A percentile compares a stretch with the other conserved stretches of the same genome.
Evolutionary conservation across 805 yeast genomes (phyloP).

Genomic region (Pichia membranifaciens): DNA sequence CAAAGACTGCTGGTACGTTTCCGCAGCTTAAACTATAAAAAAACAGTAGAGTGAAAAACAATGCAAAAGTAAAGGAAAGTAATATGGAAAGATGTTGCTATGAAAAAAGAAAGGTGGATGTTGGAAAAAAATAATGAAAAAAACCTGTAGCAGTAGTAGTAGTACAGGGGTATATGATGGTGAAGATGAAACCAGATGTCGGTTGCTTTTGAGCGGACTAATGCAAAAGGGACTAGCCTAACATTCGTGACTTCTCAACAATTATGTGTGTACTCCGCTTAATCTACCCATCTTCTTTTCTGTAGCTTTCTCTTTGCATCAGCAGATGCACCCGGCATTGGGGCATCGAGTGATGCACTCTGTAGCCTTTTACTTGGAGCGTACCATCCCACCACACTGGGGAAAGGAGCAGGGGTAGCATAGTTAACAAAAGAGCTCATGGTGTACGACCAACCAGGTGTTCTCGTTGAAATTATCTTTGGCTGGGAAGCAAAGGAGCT

Average conservation of each 20-base stretch:
- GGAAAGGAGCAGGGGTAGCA: constrained; percentile 68
- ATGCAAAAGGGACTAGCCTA: no score
- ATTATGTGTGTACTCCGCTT: background rate
- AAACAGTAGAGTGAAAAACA: background rate
- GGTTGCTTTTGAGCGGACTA: no score
- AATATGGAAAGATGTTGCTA: background rate
- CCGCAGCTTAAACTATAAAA: no score
- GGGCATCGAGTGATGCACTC: constrained; percentile 28
- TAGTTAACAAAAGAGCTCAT: constrained; percentile 57
- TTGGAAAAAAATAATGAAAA: no score
- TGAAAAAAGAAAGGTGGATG: background rate
- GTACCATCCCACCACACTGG: constrained; percentile 57
- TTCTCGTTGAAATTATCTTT: constrained; percentile 52
- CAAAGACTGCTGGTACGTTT: no score
- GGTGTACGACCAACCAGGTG: constrained; percentile 81
- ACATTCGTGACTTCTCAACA: no score
- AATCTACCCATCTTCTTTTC: constrained; percentile 30
- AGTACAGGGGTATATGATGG: no score
- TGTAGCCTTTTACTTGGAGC: constrained; percentile 50
- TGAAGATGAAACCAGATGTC: no score
- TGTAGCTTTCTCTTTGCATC: constrained; percentile 23
- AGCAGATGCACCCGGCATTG: constrained; percentile 3
- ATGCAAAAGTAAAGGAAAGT: background rate
- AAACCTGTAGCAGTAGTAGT: no score
- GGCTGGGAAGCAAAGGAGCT: constrained; percentile 42